Percentiles rank a stretch among this genome's conserved stretches.
These are phyloP conservation scores for Oryza meyeriana DNA, from an alignment of 176 grass and related monocot species.

Conservation along the genomic window DNA sequence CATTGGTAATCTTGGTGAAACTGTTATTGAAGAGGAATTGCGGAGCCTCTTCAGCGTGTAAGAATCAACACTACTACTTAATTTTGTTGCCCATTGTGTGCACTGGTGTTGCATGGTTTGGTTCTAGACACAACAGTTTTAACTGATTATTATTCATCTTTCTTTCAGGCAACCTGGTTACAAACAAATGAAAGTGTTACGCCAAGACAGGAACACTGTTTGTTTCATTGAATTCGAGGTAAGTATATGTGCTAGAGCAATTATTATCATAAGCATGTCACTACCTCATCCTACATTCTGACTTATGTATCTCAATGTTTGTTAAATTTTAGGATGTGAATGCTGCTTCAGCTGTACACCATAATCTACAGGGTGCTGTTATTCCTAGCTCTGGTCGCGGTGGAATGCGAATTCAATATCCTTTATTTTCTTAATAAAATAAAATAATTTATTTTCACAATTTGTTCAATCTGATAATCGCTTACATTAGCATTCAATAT, in stretches of 20 bases:
- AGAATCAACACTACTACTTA: slow-evolving; percentile 19
- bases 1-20: slow-evolving; percentile 98
- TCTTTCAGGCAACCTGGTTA: slow-evolving; percentile 81
- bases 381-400: slow-evolving; percentile 96
- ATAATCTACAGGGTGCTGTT: slow-evolving; percentile 92
- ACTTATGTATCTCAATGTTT: slow-evolving; percentile 18
- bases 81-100: slow-evolving; percentile 8
- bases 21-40: slow-evolving; percentile 96
- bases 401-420: slow-evolving; percentile 99
- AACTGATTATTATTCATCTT: slow-evolving; percentile 24
- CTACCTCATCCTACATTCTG: slow-evolving; percentile 24
- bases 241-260: slow-evolving; percentile 8
- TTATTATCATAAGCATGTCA: slow-evolving; percentile 17
- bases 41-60: slow-evolving; percentile 85
- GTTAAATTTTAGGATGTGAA: slow-evolving; percentile 63
- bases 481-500: not conserved
- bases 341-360: slow-evolving; percentile 74
- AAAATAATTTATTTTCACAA: not conserved
- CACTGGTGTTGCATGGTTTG: not conserved
- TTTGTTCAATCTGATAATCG: slow-evolving; percentile 6
- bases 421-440: slow-evolving; percentile 42
- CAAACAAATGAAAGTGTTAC: slow-evolving; percentile 98
- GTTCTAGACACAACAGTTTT: not conserved
- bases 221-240: slow-evolving; percentile 99
- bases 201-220: slow-evolving; percentile 96